These are phyloP conservation scores for Tephrocybe sp. DNA, from an alignment of 768 basidiomycete species.

Conservation along the genomic window DNA sequence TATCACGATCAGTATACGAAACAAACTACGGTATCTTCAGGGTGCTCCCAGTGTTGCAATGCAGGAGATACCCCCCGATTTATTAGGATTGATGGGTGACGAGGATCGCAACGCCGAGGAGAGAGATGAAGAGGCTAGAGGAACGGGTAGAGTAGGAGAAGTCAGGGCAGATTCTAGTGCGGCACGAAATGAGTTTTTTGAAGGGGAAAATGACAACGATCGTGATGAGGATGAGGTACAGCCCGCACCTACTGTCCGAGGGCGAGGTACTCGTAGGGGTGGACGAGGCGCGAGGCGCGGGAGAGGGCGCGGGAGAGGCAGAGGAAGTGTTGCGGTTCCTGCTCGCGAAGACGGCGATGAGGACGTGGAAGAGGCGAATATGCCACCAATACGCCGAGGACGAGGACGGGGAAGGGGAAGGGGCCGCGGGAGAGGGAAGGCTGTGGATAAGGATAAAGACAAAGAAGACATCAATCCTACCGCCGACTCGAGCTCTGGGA, in stretches of 20 bases:
- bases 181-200: conserved; percentile 70
- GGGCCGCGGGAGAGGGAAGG: conserved; percentile 33
- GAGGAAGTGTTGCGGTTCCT: conserved; percentile 27
- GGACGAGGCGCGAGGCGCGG: conserved; percentile 12
- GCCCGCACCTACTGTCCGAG: neutral
- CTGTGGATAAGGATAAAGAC: conserved; percentile 26
- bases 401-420: conserved; percentile 30
- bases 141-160: conserved; percentile 58
- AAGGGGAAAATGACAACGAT: conserved; percentile 71
- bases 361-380: conserved; percentile 31
- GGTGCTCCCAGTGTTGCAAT: conserved; percentile 96
- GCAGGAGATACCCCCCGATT: conserved; percentile 94
- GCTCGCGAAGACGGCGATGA: conserved; percentile 36
- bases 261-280: neutral
- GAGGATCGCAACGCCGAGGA: conserved; percentile 25
- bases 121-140: conserved; percentile 50
- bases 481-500: conserved; percentile 12
- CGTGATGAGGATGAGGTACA: conserved; percentile 32
- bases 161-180: conserved; percentile 50
- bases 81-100: conserved; percentile 74
- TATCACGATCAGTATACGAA: conserved; percentile 82
- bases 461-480: conserved; percentile 30
- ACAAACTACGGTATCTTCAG: conserved; percentile 88
- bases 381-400: conserved; percentile 32
- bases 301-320: conserved; percentile 31